Conservation (phyloP, 176 grass and related monocot genomes). For the Metroxylon sagu region DNA sequence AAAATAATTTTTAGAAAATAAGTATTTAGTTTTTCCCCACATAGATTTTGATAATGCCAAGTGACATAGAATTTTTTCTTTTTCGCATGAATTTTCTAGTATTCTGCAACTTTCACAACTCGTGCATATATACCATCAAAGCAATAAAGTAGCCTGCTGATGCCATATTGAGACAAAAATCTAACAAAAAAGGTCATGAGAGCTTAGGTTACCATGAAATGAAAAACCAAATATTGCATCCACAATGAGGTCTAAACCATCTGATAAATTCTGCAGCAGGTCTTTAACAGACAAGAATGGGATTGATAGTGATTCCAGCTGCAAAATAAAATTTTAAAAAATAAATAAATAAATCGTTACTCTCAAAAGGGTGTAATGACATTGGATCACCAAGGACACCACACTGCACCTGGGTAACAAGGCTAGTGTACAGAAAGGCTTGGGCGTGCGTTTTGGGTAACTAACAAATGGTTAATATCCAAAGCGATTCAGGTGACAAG, state of each 20-base stretch:
- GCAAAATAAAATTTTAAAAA: conserved; percentile 8
- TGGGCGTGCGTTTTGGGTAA: conserved; percentile 65
- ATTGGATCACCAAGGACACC: not conserved
- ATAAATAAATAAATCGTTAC: no score
- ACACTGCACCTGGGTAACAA: conserved; percentile 53
- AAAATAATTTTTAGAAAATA: no score
- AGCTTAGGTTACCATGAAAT: conserved; percentile 55
- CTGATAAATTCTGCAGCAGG: conserved; percentile 38
- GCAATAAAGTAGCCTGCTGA: no score
- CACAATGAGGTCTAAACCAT: conserved; percentile 55
- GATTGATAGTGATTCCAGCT: conserved; percentile 63
- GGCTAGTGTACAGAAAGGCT: conserved; percentile 58
- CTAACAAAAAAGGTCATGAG: no score
- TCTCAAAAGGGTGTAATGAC: no score
- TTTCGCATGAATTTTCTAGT: no score
- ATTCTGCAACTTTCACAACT: no score
- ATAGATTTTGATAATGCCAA: no score
- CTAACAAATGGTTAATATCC: conserved; percentile 57
- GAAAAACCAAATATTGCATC: conserved; percentile 97
- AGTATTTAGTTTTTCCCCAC: no score
- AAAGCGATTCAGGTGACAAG: conserved; percentile 81
- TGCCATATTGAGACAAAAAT: no score
- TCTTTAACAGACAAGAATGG: conserved; percentile 56
- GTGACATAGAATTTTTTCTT: no score
- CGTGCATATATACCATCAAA: no score